Evolutionary conservation across 179 eudicot species (phyloP).

Genomic region (Silene coronaria): DNA sequence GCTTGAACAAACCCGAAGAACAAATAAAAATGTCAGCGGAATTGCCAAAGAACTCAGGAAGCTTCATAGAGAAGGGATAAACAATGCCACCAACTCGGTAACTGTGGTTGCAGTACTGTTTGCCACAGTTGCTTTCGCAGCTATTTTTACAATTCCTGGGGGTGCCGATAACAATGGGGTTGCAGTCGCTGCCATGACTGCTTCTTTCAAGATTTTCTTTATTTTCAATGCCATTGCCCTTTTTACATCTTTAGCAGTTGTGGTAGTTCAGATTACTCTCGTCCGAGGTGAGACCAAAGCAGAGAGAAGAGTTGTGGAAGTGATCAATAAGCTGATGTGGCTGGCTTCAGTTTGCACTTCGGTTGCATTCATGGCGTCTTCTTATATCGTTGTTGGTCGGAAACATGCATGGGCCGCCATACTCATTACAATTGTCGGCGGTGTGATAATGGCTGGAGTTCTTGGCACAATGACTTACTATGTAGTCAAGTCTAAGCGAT

Average conservation of each 20-base stretch:
- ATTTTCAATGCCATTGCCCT: slow-evolving; percentile 60
- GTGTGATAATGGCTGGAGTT: slow-evolving; percentile 52
- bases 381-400: slow-evolving; percentile 61
- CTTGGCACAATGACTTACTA: slow-evolving; percentile 67
- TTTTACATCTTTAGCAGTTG: slow-evolving; percentile 80
- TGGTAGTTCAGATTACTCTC: slow-evolving; percentile 72
- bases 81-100: slow-evolving; percentile 79
- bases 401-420: slow-evolving; percentile 53
- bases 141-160: slow-evolving; percentile 86
- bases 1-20: slow-evolving; percentile 65
- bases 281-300: slow-evolving; percentile 70
- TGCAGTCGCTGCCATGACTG: slow-evolving; percentile 44
- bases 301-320: slow-evolving; percentile 55
- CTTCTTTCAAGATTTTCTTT: slow-evolving; percentile 62
- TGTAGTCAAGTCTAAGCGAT: slow-evolving; percentile 37
- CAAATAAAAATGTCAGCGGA: slow-evolving; percentile 52
- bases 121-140: slow-evolving; percentile 88
- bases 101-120: slow-evolving; percentile 82
- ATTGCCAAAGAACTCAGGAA: slow-evolving; percentile 84
- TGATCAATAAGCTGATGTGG: slow-evolving; percentile 88
- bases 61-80: slow-evolving; percentile 74
- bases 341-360: slow-evolving; percentile 66
- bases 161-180: slow-evolving; percentile 40
- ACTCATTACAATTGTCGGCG: slow-evolving; percentile 47
- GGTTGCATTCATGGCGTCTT: slow-evolving; percentile 62